Percentiles rank a stretch among this genome's conserved stretches.
phyloP scores from a whole-genome alignment of 2,329 filamentous ascomycete genomes.

The Acarospora socialis region DNA sequence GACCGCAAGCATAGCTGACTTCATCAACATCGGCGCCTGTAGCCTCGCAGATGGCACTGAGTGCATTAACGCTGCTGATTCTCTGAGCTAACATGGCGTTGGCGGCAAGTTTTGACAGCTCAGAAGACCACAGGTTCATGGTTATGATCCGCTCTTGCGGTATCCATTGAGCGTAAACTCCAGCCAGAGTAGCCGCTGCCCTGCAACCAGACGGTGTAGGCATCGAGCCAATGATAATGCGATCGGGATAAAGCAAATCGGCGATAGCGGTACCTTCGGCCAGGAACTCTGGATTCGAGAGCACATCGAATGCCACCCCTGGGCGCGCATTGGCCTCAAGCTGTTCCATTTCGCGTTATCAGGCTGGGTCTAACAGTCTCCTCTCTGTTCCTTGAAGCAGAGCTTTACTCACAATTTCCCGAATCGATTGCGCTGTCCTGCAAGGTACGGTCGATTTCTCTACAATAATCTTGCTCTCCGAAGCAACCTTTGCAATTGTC shows the following conservation, averaged over 20 bases:
- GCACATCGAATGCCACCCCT: slow-evolving; percentile 54
- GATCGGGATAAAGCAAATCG: slow-evolving; percentile 56
- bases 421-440: slow-evolving; percentile 55
- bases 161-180: slow-evolving; percentile 60
- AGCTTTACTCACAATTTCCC: slow-evolving; percentile 44
- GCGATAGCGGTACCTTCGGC: slow-evolving; percentile 62
- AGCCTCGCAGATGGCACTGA: slow-evolving; percentile 66
- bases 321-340: slow-evolving; percentile 36
- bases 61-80: slow-evolving; percentile 67
- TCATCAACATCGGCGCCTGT: slow-evolving; percentile 64
- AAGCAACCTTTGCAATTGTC: slow-evolving; percentile 52
- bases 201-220: slow-evolving; percentile 43
- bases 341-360: slow-evolving; percentile 6
- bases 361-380: not conserved
- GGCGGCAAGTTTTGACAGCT: slow-evolving; percentile 63
- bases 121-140: slow-evolving; percentile 63
- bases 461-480: slow-evolving; percentile 56
- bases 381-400: not conserved
- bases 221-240: slow-evolving; percentile 59
- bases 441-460: slow-evolving; percentile 74
- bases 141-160: slow-evolving; percentile 51
- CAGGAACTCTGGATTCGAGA: slow-evolving; percentile 72
- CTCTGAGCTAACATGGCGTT: slow-evolving; percentile 71
- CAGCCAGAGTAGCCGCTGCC: slow-evolving; percentile 49
- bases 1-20: slow-evolving; percentile 51